A percentile compares a stretch with the other conserved stretches of the same genome.
Conservation (phyloP, 441 rosid species). For the Euphorbia celastroides region DNA sequence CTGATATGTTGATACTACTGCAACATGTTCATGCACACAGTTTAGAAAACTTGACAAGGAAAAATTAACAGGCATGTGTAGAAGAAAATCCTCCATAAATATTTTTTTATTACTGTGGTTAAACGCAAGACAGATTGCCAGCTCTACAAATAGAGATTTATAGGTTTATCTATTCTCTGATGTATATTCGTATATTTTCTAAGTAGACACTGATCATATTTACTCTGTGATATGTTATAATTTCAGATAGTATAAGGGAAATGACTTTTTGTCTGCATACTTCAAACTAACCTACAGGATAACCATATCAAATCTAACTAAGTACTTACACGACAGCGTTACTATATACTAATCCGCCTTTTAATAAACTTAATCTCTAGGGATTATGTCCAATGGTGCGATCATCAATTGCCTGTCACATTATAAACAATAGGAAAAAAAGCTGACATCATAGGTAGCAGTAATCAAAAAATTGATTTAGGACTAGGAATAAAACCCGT, state of each 20-base stretch:
- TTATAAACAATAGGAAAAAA: conserved; percentile 1
- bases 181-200: too few relatives aligned
- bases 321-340: conserved; percentile 50
- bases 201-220: not conserved
- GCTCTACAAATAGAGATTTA: too few relatives aligned
- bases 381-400: conserved; percentile 62
- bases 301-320: not conserved
- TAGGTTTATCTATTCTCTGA: too few relatives aligned
- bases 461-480: not conserved
- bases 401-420: conserved; percentile 51
- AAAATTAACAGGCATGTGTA: not conserved
- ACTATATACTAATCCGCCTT: conserved; percentile 58
- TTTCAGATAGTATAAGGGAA: not conserved
- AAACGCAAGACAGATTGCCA: not conserved
- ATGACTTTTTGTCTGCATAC: not conserved
- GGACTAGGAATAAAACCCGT: not conserved
- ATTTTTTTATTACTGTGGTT: too few relatives aligned
- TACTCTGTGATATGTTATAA: not conserved
- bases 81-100: too few relatives aligned
- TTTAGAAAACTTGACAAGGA: not conserved
- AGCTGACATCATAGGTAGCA: not conserved
- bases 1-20: not conserved
- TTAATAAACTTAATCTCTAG: conserved; percentile 53
- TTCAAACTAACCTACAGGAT: not conserved
- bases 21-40: not conserved